Evolutionary conservation across 2,329 filamentous ascomycete species (phyloP).

Genomic region (Erysiphe pulchra): DNA sequence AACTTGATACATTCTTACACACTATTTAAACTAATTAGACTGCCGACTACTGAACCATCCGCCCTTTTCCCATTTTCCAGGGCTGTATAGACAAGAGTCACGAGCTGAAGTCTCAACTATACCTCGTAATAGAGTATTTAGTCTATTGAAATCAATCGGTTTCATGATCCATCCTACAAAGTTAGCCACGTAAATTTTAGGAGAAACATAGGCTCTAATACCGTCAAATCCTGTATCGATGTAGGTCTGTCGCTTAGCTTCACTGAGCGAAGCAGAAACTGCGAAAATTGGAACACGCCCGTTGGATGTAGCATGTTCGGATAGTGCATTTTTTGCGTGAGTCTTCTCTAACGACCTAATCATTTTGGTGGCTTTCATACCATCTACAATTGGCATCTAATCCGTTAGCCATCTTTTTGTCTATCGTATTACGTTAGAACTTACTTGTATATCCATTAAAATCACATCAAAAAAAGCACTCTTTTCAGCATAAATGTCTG

Average conservation of each 20-base stretch:
- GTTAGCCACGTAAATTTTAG: constrained; percentile 1
- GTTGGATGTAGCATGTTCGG: constrained; percentile 29
- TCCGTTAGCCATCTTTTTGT: constrained; percentile 1
- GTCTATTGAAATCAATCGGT: constrained; percentile 6
- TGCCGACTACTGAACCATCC: constrained; percentile 6
- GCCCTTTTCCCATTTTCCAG: constrained; percentile 6
- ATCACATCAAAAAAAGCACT: constrained; percentile 45
- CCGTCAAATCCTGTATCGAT: constrained; percentile 63
- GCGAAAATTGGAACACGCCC: constrained; percentile 59
- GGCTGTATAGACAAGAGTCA: constrained; percentile 3
- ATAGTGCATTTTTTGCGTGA: constrained; percentile 23
- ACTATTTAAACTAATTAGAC: too few species aligned
- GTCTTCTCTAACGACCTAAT: constrained; percentile 47
- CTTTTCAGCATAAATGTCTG: constrained; percentile 38
- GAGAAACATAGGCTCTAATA: constrained; percentile 25
- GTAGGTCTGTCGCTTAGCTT: constrained; percentile 42
- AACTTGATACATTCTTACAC: too few species aligned
- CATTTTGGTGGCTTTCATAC: constrained; percentile 56
- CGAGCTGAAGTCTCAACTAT: constrained; percentile 2
- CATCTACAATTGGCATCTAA: constrained; percentile 88
- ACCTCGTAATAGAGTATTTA: constrained; percentile 6
- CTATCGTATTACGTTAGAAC: constrained; percentile 8
- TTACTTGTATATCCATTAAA: constrained; percentile 80
- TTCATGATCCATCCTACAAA: constrained; percentile 9
- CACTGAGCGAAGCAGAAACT: constrained; percentile 59